These are phyloP conservation scores for Tuber magnatum DNA, from an alignment of 495 filamentous ascomycete species.

Conservation along the genomic window DNA sequence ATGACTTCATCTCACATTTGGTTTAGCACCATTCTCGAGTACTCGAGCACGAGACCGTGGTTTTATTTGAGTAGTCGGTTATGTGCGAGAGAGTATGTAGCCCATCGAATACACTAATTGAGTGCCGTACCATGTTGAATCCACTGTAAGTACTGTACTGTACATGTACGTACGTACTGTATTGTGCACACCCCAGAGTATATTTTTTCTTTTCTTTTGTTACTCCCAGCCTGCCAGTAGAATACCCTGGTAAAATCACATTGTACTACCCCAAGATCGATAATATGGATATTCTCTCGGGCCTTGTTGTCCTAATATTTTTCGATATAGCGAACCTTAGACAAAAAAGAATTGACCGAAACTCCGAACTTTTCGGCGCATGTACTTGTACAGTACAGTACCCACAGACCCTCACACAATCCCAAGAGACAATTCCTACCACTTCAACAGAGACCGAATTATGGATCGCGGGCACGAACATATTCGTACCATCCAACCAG, in stretches of 20 bases:
- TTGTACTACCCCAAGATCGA: background rate
- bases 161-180: no score
- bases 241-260: background rate
- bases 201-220: background rate
- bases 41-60: background rate
- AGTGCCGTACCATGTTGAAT: background rate
- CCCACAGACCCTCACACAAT: background rate
- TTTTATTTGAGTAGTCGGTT: background rate
- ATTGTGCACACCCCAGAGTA: background rate
- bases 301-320: background rate
- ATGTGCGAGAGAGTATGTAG: background rate
- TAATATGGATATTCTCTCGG: background rate
- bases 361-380: background rate
- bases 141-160: background rate
- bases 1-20: slow-evolving; percentile 1
- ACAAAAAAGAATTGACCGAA: background rate
- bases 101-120: background rate
- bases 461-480: background rate
- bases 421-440: background rate
- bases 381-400: no score
- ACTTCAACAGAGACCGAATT: background rate
- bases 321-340: background rate
- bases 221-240: background rate
- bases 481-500: background rate
- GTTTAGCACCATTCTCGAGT: background rate